These are phyloP conservation scores for Nitzschia palea DNA, from an alignment of 108 stramenopile species.

Conservation along the genomic window DNA sequence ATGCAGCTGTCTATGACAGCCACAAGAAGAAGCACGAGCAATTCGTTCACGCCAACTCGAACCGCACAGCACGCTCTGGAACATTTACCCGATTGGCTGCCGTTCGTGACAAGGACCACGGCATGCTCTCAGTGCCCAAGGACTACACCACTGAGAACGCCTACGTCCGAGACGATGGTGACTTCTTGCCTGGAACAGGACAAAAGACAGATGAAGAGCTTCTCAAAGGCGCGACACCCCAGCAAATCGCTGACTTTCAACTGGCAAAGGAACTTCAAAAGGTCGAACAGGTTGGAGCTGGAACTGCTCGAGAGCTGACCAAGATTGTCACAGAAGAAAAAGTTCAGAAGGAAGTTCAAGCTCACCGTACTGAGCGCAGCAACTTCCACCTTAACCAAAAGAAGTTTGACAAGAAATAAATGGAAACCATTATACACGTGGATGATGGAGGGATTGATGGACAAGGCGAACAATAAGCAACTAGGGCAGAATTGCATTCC, in stretches of 20 bases:
- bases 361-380: conserved; percentile 49
- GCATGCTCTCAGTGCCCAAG: conserved; percentile 80
- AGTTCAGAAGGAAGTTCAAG: conserved; percentile 50
- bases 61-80: conserved; percentile 79
- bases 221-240: conserved; percentile 52
- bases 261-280: conserved; percentile 85
- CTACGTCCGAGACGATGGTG: conserved; percentile 61
- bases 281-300: conserved; percentile 87
- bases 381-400: conserved; percentile 49
- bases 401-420: conserved; percentile 12
- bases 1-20: conserved; percentile 76
- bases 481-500: too few relatives aligned
- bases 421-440: too few relatives aligned
- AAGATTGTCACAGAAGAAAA: conserved; percentile 79
- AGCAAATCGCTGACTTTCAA: conserved; percentile 74
- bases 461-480: too few relatives aligned
- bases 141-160: conserved; percentile 86
- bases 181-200: conserved; percentile 31
- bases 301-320: conserved; percentile 71
- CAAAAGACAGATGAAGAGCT: conserved; percentile 30
- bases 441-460: too few relatives aligned
- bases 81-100: conserved; percentile 71
- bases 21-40: conserved; percentile 84
- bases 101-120: conserved; percentile 85
- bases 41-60: conserved; percentile 53